Percentiles rank a stretch among this genome's conserved stretches.
phyloP scores from a whole-genome alignment of 2,329 filamentous ascomycete genomes.

The Thelonectria rubi region DNA sequence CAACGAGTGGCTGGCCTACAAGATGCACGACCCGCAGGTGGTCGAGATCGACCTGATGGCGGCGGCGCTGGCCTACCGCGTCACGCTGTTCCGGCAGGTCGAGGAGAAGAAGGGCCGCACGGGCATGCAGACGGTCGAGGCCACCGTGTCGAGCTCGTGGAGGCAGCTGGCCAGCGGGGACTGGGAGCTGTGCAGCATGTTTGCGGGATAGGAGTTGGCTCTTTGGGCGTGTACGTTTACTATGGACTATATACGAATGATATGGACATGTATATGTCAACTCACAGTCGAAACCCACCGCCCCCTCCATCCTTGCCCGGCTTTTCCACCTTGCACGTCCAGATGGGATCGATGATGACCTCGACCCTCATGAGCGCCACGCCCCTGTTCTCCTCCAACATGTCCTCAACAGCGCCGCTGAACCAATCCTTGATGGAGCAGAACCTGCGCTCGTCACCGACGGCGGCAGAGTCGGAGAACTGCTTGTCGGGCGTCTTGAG shows the following conservation, averaged over 20 bases:
- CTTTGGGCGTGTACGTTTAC: conserved; percentile 19
- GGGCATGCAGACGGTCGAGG: conserved; percentile 38
- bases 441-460: no score
- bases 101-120: conserved; percentile 34
- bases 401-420: no score
- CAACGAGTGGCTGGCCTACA: conserved; percentile 43
- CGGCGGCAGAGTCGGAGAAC: no score
- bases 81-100: conserved; percentile 40
- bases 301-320: no score
- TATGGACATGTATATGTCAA: no score
- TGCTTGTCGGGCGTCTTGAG: no score
- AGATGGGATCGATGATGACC: background rate
- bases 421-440: no score
- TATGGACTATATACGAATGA: background rate
- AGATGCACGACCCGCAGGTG: conserved; percentile 42
- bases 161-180: conserved; percentile 42
- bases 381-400: no score
- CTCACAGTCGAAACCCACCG: background rate
- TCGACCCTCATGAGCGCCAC: no score
- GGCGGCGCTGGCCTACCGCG: conserved; percentile 38
- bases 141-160: conserved; percentile 42
- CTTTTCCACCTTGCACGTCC: no score
- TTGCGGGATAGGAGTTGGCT: conserved; percentile 30
- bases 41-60: conserved; percentile 43
- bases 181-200: conserved; percentile 43